A percentile compares a stretch with the other conserved stretches of the same genome.
Evolutionary conservation across 305 asterid species (phyloP).

Genomic region (Ajuga reptans): DNA sequence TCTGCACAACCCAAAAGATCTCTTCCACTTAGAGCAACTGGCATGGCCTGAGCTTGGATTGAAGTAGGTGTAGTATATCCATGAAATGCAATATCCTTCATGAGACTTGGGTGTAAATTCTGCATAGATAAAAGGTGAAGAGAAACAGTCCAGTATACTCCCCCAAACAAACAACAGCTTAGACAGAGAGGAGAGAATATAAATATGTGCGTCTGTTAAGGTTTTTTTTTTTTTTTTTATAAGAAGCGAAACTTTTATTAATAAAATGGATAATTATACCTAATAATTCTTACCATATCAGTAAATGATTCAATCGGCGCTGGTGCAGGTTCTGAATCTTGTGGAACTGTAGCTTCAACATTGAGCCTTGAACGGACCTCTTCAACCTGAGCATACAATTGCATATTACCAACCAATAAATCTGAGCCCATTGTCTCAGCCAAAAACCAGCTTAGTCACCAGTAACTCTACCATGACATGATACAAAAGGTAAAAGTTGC

Average conservation of each 20-base stretch:
- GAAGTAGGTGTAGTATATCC: slow-evolving; percentile 79
- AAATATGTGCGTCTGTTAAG: too few species aligned
- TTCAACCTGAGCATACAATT: slow-evolving; percentile 42
- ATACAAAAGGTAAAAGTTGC: neutral
- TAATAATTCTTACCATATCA: slow-evolving; percentile 54
- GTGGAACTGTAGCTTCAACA: slow-evolving; percentile 65
- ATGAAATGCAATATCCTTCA: slow-evolving; percentile 72
- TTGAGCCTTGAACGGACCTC: slow-evolving; percentile 75
- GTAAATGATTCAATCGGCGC: slow-evolving; percentile 74
- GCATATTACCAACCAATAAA: neutral
- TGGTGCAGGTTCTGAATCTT: slow-evolving; percentile 61
- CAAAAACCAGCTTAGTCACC: neutral
- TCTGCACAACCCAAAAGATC: slow-evolving; percentile 93
- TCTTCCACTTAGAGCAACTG: slow-evolving; percentile 79
- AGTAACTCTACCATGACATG: neutral
- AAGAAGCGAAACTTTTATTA: too few species aligned
- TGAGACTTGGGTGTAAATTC: slow-evolving; percentile 64
- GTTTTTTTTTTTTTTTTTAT: too few species aligned
- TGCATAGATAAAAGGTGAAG: slow-evolving; percentile 27
- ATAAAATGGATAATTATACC: too few species aligned
- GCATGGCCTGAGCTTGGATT: slow-evolving; percentile 91
- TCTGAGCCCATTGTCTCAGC: neutral
- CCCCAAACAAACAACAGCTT: neutral
- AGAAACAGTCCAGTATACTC: slow-evolving; percentile 16
- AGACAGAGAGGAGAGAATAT: neutral